Base-by-base conservation (phyloP, 2,329 filamentous ascomycete genomes). In the Coccinonectria pachysandricola region DNA sequence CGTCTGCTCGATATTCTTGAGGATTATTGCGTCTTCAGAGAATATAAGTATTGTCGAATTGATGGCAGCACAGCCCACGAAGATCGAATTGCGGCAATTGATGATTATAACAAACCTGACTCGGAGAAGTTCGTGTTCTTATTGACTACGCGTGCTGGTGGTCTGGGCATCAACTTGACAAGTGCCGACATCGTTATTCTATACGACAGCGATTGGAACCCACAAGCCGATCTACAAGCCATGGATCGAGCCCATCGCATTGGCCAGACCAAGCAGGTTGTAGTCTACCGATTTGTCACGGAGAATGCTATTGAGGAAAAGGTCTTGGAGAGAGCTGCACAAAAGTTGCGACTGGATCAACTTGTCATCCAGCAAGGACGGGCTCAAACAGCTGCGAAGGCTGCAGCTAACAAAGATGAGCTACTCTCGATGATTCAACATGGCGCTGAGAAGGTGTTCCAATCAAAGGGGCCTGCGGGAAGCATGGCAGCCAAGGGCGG, bases 191-290 rank as follows among this genome's bases (percentile, higher is more conserved):
- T 96, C 48, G 91, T 98, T 32, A 74, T 98, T 15, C 72, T 98
- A 6, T 98, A 91, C 49, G 91, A 98, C 54, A 95, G 87, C 46
- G 91, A 98, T 52, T 98, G 91, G 91, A 96, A 95, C 48, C 91
- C 91, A 7, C 91, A 98, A 57, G 91, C 91, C 11, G 91, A 98
- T 74, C 61, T 98, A 33, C 91, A 98, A 56, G 91, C 91, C 30
- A 98, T 98, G 91, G 91, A 98, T 49, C 83, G 91, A 51, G 91
- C 91, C 26, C 91, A 98, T 61, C 85, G 91, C 60, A 98, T 98
- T 44, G 91, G 91, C 19, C 91, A 98, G 60, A 98, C 85, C 5
- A 98, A 98, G 60, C 91, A 98, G 53, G 91, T 98, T 8, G 72
- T 87, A 21, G 91, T 98, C 4, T 98, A 94, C 62, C 75, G 91